A percentile compares a stretch with the other conserved stretches of the same genome.
phyloP scores from a whole-genome alignment of 2,329 filamentous ascomycete genomes.

The Alternaria ventricosa region DNA sequence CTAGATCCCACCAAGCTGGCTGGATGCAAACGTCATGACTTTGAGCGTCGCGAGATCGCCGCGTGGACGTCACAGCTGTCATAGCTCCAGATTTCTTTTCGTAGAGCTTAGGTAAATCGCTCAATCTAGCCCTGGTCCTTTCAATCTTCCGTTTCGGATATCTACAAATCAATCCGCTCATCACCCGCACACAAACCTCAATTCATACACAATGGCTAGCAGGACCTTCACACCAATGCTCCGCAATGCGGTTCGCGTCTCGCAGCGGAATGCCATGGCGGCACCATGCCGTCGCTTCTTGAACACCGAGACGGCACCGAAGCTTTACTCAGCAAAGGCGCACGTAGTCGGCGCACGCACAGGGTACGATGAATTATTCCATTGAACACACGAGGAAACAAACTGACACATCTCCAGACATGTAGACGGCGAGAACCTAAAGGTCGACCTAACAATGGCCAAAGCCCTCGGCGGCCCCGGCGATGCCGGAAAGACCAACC shows the following conservation, averaged over 20 bases:
- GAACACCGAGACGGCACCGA: conserved; percentile 50
- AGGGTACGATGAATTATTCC: conserved; percentile 18
- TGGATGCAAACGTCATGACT: conserved; percentile 18
- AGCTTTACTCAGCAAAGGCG: conserved; percentile 49
- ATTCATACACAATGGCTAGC: conserved; percentile 18
- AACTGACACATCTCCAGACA: conserved; percentile 24
- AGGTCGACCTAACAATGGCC: conserved; percentile 52
- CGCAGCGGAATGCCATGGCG: conserved; percentile 1
- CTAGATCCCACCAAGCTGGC: conserved; percentile 1
- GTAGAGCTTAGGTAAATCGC: not conserved
- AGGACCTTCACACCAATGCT: conserved; percentile 19
- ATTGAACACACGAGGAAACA: not conserved
- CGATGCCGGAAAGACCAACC: conserved; percentile 50
- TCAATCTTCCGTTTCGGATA: not conserved
- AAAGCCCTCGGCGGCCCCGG: conserved; percentile 55
- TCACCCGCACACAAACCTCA: not conserved
- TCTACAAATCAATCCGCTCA: not conserved
- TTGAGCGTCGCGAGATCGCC: not conserved
- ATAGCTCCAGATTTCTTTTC: not conserved
- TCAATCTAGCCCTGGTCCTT: not conserved
- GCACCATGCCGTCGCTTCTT: conserved; percentile 36
- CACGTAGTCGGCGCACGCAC: conserved; percentile 50
- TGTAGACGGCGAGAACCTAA: conserved; percentile 44
- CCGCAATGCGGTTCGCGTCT: conserved; percentile 17
- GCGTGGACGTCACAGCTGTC: conserved; percentile 5